Evolutionary conservation across 441 rosid genomes (phyloP), one percentile per base, ranked within the genome.

Genomic region (Gossypium aridum): DNA sequence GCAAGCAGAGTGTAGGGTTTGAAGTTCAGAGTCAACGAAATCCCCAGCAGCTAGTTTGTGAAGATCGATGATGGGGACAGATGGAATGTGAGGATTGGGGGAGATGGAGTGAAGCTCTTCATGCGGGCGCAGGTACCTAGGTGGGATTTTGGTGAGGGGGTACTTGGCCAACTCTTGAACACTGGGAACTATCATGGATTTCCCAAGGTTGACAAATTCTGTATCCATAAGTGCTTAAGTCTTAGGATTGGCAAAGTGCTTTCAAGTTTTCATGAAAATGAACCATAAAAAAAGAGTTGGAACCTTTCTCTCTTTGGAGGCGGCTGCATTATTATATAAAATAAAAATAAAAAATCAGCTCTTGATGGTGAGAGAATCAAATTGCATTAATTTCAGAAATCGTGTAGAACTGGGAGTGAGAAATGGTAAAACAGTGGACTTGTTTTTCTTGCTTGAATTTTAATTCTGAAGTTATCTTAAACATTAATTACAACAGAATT

Each of bases 151-250:
- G 60, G 31, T 1, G 53, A 76, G 49, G 64, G 84, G 61, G 55
- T 71, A 47, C 43, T 80, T 80, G 16, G 82, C 79, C 59, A 86
- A 22, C 76, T 86, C 85, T 64, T 80, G 83, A 71, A 86, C 87
- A 34, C 79, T 75, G 0, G 85, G 87, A 10, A 83, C 85, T 28
- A 69, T 59, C 4, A 85, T 13, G 23, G 85, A 85, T 34, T 61
- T 73, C 2, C 88, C 88, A 43, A 83, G 70, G 79, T 64, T 78
- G 3, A 80, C 76, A 4, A 59, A 37, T 28, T 67, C 55, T 53
- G 31, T 2, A 55, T 63, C 83, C 82, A 75, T 78, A 14, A 17
- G 3, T 55, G 22, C 25, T 3, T 2, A 19, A 51, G 13, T n/a
- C 47, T 63, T 63, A 31, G 51, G 26, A 3, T 17, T 34, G 8